Evolutionary conservation across 1,139 yeast genomes (phyloP).

Genomic region (Sugiyamaella sp.): DNA sequence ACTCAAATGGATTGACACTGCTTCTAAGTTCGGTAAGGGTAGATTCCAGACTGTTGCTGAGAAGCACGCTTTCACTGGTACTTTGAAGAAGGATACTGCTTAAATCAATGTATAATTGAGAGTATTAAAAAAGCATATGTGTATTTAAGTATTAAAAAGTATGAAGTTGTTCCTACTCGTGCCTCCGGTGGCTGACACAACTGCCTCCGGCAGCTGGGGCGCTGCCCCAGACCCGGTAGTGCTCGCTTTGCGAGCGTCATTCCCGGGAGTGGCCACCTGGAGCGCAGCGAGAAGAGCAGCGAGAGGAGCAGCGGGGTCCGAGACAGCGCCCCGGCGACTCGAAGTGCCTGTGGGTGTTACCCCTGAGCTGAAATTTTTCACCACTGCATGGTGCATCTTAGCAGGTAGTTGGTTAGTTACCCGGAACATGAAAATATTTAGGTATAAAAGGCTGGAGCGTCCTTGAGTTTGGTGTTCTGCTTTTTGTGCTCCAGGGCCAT

Average conservation of each 20-base stretch:
- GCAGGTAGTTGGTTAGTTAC: too few species aligned
- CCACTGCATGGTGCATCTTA: too few species aligned
- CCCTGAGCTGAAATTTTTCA: too few species aligned
- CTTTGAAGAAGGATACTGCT: conserved; percentile 89
- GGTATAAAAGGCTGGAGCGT: too few species aligned
- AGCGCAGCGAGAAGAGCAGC: too few species aligned
- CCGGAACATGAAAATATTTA: too few species aligned
- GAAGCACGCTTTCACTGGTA: conserved; percentile 99
- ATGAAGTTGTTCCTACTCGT: background rate
- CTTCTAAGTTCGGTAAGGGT: conserved; percentile 99
- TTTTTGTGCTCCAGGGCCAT: too few species aligned
- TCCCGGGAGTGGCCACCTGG: too few species aligned
- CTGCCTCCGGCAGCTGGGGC: background rate
- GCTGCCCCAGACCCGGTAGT: background rate
- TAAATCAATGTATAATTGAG: conserved; percentile 27
- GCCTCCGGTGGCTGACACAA: background rate
- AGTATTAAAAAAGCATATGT: conserved; percentile 8
- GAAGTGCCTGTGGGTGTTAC: too few species aligned
- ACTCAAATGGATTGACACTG: conserved; percentile 99
- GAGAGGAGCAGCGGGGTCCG: too few species aligned
- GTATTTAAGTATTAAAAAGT: conserved; percentile 19
- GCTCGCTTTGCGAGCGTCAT: background rate
- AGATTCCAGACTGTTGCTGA: conserved; percentile 99
- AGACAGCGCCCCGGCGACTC: too few species aligned
- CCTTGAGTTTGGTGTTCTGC: too few species aligned